phyloP scores from a whole-genome alignment of 345 rosid genomes.

The Syzygium oleosum region DNA sequence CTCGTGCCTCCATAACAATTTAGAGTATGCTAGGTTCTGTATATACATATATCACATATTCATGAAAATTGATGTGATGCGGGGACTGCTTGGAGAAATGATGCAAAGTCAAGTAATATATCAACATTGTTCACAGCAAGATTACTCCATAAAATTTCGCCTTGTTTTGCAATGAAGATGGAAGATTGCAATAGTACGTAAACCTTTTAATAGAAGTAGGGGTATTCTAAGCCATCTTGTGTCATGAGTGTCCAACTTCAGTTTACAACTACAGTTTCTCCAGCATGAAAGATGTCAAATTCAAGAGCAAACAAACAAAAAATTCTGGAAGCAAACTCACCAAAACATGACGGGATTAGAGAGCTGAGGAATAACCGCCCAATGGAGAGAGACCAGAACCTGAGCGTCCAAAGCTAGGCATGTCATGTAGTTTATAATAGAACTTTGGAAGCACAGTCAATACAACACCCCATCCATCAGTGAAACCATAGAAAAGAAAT shows the following conservation, averaged over 20 bases:
- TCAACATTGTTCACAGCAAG: background rate
- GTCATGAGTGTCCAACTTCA: no score
- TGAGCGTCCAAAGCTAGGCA: slow-evolving; percentile 13
- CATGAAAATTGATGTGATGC: background rate
- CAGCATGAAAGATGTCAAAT: background rate
- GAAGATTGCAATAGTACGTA: no score
- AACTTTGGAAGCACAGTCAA: background rate
- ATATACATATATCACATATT: background rate
- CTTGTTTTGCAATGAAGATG: no score
- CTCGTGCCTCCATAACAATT: background rate
- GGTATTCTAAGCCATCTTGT: no score
- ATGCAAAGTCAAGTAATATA: background rate
- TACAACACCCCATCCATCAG: background rate
- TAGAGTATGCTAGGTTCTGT: background rate
- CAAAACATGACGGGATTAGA: slow-evolving; percentile 67
- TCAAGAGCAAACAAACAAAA: background rate
- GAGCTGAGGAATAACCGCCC: slow-evolving; percentile 58
- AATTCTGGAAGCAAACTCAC: slow-evolving; percentile 13
- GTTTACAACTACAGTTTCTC: background rate
- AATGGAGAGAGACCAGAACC: slow-evolving; percentile 71
- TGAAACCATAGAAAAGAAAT: background rate
- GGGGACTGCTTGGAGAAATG: background rate
- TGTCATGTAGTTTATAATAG: background rate
- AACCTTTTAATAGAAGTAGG: no score
- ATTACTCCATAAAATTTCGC: slow-evolving; percentile 33